phyloP scores from a whole-genome alignment of 306 rosid genomes.

The Hippophae rhamnoides region DNA sequence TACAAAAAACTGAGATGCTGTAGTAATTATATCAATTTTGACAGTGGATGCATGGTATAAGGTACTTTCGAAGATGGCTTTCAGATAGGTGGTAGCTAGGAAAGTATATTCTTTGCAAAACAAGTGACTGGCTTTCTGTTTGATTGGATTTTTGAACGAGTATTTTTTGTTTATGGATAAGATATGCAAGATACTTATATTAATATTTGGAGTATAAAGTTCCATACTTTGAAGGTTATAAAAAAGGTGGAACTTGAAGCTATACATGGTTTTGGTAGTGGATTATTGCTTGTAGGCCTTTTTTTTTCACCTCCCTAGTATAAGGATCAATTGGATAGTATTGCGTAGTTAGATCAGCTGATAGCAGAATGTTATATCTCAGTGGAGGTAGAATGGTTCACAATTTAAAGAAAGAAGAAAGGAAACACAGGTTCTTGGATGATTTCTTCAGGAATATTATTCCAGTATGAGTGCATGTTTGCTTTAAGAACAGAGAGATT shows the following conservation, averaged over 20 bases:
- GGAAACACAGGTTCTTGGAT: slow-evolving; percentile 3
- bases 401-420: slow-evolving; percentile 8
- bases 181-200: neutral
- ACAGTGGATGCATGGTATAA: neutral
- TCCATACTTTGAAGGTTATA: neutral
- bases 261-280: slow-evolving; percentile 14
- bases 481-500: neutral
- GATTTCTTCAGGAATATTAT: slow-evolving; percentile 5
- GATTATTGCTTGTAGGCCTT: slow-evolving; percentile 4
- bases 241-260: slow-evolving; percentile 10
- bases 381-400: slow-evolving; percentile 11
- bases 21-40: slow-evolving; percentile 1
- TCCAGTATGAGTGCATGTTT: slow-evolving; percentile 7
- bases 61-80: neutral
- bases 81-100: slow-evolving; percentile 1
- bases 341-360: neutral
- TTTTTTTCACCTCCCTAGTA: neutral
- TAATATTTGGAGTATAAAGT: neutral
- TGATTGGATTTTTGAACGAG: slow-evolving; percentile 8
- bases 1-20: slow-evolving; percentile 5
- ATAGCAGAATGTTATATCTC: neutral
- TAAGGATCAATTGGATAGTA: slow-evolving; percentile 2
- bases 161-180: neutral
- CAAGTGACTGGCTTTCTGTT: slow-evolving; percentile 19
- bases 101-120: slow-evolving; percentile 20